Percentiles rank a stretch among this genome's conserved stretches.
phyloP scores from a whole-genome alignment of 2,329 filamentous ascomycete genomes.

The Lomentospora prolificans region DNA sequence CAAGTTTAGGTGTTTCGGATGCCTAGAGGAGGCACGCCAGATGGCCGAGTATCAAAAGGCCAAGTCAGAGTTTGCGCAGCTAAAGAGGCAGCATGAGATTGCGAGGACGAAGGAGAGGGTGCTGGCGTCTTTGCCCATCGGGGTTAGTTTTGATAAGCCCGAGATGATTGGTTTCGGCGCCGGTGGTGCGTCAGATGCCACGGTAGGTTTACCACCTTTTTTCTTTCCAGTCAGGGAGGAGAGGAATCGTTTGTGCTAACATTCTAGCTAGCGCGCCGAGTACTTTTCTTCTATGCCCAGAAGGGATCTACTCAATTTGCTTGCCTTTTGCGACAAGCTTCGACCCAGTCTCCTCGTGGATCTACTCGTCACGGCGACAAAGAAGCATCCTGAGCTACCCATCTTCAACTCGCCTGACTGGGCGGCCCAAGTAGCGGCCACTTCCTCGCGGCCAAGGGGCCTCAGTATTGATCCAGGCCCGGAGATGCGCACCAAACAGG shows the following conservation, averaged over 20 bases:
- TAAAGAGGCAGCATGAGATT: constrained; percentile 17
- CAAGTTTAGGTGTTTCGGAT: constrained; percentile 14
- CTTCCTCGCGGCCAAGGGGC: not conserved
- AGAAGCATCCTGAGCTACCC: constrained; percentile 30
- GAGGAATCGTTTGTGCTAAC: too few relatives aligned
- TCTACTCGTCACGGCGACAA: constrained; percentile 31
- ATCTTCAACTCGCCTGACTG: constrained; percentile 32
- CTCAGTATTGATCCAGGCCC: constrained; percentile 9
- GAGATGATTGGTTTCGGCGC: constrained; percentile 28
- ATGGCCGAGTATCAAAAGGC: constrained; percentile 12
- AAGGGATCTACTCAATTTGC: constrained; percentile 28
- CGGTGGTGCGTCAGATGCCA: constrained; percentile 22
- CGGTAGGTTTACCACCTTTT: too few relatives aligned
- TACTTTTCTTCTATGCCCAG: constrained; percentile 28
- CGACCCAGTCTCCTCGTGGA: constrained; percentile 30
- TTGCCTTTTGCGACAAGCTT: constrained; percentile 31
- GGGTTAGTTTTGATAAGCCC: constrained; percentile 23
- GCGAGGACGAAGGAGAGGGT: constrained; percentile 21
- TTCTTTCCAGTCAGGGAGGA: too few relatives aligned
- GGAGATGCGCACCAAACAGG: not conserved
- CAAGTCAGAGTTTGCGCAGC: constrained; percentile 10
- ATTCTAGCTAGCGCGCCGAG: constrained; percentile 27
- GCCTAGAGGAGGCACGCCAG: constrained; percentile 13
- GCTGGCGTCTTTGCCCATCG: constrained; percentile 22
- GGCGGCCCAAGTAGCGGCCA: constrained; percentile 16